Conservation (phyloP, 371 early-diverging fungal genomes). For the Umbelopsis sp. region DNA sequence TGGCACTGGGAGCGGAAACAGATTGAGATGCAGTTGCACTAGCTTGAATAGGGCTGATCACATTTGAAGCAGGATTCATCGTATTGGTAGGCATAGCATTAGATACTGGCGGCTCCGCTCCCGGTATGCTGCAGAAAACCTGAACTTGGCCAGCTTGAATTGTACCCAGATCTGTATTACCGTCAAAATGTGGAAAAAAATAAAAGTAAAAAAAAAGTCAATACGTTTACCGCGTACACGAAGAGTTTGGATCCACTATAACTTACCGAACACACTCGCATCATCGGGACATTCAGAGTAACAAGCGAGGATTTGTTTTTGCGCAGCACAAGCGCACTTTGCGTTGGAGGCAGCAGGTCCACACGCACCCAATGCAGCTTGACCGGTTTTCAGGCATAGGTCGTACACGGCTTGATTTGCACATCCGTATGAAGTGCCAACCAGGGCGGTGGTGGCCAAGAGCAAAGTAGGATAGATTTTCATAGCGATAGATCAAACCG, state of each 20-base stretch:
- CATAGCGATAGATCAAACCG: background rate
- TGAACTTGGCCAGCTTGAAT: conserved; percentile 11
- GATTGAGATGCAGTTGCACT: background rate
- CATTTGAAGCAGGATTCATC: background rate
- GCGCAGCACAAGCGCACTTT: conserved; percentile 25
- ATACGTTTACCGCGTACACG: no score
- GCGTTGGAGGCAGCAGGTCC: background rate
- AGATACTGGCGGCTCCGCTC: background rate
- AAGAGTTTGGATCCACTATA: background rate
- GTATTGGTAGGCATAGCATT: background rate
- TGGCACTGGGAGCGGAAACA: no score
- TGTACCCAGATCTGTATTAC: background rate
- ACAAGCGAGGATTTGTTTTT: conserved; percentile 29
- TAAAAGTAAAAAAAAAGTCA: no score
- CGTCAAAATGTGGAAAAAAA: no score
- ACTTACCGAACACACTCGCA: conserved; percentile 10
- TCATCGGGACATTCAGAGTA: conserved; percentile 27
- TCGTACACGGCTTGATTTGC: conserved; percentile 15
- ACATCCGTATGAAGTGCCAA: conserved; percentile 7
- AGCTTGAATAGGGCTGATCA: conserved; percentile 2
- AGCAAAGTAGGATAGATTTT: background rate
- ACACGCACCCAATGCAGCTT: conserved; percentile 22
- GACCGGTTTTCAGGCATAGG: conserved; percentile 25
- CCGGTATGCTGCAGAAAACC: background rate
- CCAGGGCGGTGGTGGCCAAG: background rate